These are phyloP conservation scores for Sugiyamaella floridensis DNA, from an alignment of 805 yeast genomes.

Conservation along the genomic window DNA sequence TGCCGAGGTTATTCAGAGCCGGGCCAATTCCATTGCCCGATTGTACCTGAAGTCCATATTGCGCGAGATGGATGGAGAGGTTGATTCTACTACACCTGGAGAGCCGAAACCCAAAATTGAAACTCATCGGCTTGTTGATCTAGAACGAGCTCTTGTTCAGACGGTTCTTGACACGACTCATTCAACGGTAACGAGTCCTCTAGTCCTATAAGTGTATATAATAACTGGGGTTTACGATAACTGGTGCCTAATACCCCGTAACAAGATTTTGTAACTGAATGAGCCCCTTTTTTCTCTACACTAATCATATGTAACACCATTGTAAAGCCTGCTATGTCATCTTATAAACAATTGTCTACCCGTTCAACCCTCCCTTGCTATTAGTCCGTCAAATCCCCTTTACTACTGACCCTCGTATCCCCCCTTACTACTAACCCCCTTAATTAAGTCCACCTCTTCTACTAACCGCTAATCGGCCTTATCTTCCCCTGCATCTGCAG, in stretches of 20 bases:
- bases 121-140: background rate
- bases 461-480: too few relatives aligned
- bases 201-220: background rate
- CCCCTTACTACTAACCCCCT: too few relatives aligned
- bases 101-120: background rate
- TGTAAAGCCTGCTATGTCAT: too few relatives aligned
- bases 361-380: too few relatives aligned
- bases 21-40: constrained; percentile 4
- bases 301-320: too few relatives aligned
- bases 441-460: too few relatives aligned
- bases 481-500: too few relatives aligned
- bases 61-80: background rate
- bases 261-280: background rate
- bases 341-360: too few relatives aligned
- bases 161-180: background rate
- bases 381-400: too few relatives aligned
- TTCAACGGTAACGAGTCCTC: background rate
- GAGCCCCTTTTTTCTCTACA: too few relatives aligned
- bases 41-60: background rate
- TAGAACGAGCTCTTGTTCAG: background rate
- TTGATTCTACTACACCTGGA: background rate
- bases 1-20: constrained; percentile 2
- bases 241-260: background rate
- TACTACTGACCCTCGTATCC: too few relatives aligned
- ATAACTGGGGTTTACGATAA: background rate